Evolutionary conservation across 495 filamentous ascomycete species (phyloP).

Genomic region (Corynascus novoguineensis): DNA sequence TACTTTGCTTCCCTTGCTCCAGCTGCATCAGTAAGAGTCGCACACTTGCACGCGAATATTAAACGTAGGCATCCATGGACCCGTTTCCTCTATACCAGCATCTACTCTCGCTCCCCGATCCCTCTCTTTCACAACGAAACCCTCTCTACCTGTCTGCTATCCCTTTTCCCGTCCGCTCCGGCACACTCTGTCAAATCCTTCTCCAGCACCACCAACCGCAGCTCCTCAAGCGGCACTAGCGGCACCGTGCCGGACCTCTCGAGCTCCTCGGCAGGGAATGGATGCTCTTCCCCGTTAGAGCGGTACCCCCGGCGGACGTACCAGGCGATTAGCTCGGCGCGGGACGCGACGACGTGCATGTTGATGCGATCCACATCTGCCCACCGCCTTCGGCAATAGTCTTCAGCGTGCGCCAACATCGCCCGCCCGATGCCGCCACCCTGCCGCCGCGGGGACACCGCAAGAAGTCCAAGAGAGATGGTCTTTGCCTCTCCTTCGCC

Average conservation of each 20-base stretch:
- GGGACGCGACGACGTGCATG: constrained; percentile 38
- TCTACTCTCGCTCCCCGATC: too few species aligned
- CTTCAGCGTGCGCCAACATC: constrained; percentile 38
- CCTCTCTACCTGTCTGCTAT: too few species aligned
- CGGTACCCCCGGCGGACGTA: constrained; percentile 41
- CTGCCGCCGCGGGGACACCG: constrained; percentile 35
- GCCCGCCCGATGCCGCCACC: constrained; percentile 37
- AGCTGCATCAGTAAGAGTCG: too few species aligned
- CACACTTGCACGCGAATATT: too few species aligned
- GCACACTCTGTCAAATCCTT: constrained; percentile 33
- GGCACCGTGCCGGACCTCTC: constrained; percentile 19
- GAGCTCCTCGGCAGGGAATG: constrained; percentile 37
- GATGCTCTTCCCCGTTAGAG: constrained; percentile 33
- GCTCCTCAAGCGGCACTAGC: constrained; percentile 35
- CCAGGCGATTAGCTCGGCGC: constrained; percentile 39
- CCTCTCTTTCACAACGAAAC: too few species aligned
- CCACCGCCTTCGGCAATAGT: constrained; percentile 32
- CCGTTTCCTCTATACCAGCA: too few species aligned
- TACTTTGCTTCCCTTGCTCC: too few species aligned
- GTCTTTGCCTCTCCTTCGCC: constrained; percentile 7
- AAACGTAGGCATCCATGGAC: too few species aligned
- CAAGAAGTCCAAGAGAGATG: constrained; percentile 41
- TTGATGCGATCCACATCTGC: constrained; percentile 26
- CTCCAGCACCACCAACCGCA: constrained; percentile 37
- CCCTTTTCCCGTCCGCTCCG: too few species aligned